Evolutionary conservation across 768 basidiomycete genomes (phyloP).

Genomic region (Rhodotorula sphaerocarpa): DNA sequence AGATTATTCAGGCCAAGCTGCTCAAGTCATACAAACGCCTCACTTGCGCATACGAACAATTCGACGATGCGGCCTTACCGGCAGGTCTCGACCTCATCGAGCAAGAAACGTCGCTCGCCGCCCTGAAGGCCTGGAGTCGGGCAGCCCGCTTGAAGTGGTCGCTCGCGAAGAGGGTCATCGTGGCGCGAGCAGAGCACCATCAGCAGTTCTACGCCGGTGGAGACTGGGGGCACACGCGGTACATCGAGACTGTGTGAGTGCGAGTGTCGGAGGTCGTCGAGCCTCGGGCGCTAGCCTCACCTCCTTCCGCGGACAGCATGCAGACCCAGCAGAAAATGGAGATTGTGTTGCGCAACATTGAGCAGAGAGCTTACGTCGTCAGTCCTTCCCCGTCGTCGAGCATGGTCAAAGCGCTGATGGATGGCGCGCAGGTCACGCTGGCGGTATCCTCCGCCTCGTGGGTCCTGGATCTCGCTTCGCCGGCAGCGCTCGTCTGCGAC

Average conservation of each 20-base stretch:
- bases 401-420: background rate
- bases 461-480: conserved; percentile 17
- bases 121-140: conserved; percentile 16
- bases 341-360: conserved; percentile 13
- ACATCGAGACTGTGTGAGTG: conserved; percentile 20
- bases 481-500: conserved; percentile 23
- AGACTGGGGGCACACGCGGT: conserved; percentile 26
- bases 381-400: background rate
- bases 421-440: conserved; percentile 21
- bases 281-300: background rate
- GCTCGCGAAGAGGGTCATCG: conserved; percentile 17
- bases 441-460: conserved; percentile 22
- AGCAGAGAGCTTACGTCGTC: conserved; percentile 23
- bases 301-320: background rate
- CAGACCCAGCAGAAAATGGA: conserved; percentile 15
- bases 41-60: conserved; percentile 20
- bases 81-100: background rate
- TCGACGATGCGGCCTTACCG: conserved; percentile 13
- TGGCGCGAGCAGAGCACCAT: conserved; percentile 28
- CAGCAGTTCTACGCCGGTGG: conserved; percentile 32
- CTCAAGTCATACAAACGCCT: conserved; percentile 36
- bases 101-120: background rate
- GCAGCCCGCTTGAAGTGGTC: conserved; percentile 17
- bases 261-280: no score
- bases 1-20: conserved; percentile 19